Base-by-base conservation (phyloP, 805 yeast genomes). In the Myxozyma neotropica region DNA sequence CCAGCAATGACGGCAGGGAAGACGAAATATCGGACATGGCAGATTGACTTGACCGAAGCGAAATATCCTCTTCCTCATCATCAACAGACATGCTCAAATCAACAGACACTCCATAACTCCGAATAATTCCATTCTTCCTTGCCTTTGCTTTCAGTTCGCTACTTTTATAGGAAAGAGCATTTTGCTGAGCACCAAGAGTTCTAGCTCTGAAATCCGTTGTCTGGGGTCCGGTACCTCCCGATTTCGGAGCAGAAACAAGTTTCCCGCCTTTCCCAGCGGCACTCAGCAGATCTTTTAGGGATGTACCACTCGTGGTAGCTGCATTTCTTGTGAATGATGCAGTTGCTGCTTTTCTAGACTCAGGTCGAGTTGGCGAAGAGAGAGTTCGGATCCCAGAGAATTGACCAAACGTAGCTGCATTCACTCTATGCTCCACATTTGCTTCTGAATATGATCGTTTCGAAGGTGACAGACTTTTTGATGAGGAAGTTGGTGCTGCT, bases 101-200 rank as follows among this genome's bases (percentile, higher is more conserved):
- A 17, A 47, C 51, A 3, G 51, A 29, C 17, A 47, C 15, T 33
- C 51, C 51, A 31, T 47, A 15, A 17, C 40, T 47, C 19, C 51
- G 24, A 23, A 35, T 35, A 19, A 47, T 47, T 7, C 12, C 29
- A 17, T 10, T 23, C 47, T 43, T 23, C 12, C 31, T 23, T 15
- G 47, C 19, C 40, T 47, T 47, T 7, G 40, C 40, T 23, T 24
- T 47, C 29, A 8, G 39, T 36, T 35, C 23, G 7, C 19, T 35
- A 19, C 40, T 19, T 13, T 31, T 33, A 17, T 31, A 47, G 12
- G 35, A 15, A 3, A 26, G 35, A 10, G 48, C 6, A 19, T n/a
- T 24, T 4, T 17, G n/a, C 19, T 35, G 51, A 31, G 51, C 38
- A 17, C 40, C 40, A 3, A 21, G 27, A 10, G 10, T 17, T 19